Conservation (phyloP, 345 rosid genomes). For the Dovyalis caffra region DNA sequence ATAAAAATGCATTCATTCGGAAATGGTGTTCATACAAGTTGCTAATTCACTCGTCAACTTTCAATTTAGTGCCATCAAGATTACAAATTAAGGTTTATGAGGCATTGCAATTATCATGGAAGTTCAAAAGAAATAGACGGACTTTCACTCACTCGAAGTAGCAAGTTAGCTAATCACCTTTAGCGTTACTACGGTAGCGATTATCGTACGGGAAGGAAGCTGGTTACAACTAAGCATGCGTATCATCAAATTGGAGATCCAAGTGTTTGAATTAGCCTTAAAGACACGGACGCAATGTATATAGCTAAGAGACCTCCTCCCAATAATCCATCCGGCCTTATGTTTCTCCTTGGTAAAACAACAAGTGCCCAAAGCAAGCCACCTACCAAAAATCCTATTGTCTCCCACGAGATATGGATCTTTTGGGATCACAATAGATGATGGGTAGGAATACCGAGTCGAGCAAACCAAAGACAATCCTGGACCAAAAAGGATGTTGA, state of each 20-base stretch:
- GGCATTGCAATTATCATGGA: background rate
- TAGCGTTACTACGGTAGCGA: background rate
- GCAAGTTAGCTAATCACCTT: background rate
- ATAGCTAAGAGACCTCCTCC: constrained; percentile 69
- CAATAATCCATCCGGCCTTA: constrained; percentile 62
- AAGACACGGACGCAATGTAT: constrained; percentile 53
- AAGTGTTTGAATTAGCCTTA: constrained; percentile 49
- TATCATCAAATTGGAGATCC: constrained; percentile 19
- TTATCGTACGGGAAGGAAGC: background rate
- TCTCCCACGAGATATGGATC: constrained; percentile 69
- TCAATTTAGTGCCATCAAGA: background rate
- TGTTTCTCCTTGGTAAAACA: constrained; percentile 61
- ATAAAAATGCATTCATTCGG: too few relatives aligned
- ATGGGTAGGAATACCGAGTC: constrained; percentile 55
- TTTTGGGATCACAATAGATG: constrained; percentile 41
- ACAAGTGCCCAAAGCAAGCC: constrained; percentile 80
- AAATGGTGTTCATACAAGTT: background rate
- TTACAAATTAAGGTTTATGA: background rate
- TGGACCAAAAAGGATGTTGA: constrained; percentile 70
- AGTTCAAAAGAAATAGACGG: too few relatives aligned
- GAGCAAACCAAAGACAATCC: constrained; percentile 66
- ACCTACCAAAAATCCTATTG: constrained; percentile 58
- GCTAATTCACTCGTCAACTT: background rate
- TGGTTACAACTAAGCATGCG: background rate
- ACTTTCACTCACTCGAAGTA: background rate